A percentile compares a stretch with the other conserved stretches of the same genome.
Evolutionary conservation across 202 grass and related monocot species (phyloP).

Genomic region (Schoenoplectus triqueter): DNA sequence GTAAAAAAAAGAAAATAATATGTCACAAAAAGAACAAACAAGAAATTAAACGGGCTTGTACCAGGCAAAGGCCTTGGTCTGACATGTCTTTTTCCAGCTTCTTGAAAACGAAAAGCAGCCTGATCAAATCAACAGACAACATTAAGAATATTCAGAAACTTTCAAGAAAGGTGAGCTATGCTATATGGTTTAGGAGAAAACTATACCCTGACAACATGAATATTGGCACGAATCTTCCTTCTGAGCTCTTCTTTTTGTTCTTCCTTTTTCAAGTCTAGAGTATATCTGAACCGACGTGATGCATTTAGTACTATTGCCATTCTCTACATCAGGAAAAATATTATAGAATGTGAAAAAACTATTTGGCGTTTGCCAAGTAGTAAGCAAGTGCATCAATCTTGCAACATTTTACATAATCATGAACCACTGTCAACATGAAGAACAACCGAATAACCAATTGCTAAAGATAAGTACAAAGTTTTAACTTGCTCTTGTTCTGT

Average conservation of each 20-base stretch:
- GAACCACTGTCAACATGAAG: not conserved
- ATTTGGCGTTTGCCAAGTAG: not conserved
- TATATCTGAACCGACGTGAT: constrained; percentile 88
- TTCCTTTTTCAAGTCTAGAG: constrained; percentile 85
- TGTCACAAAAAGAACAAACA: not conserved
- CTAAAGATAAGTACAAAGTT: not conserved
- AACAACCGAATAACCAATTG: not conserved
- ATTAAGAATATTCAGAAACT: constrained; percentile 29
- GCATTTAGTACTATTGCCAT: constrained; percentile 88
- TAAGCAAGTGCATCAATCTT: not conserved
- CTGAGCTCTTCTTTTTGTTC: constrained; percentile 70
- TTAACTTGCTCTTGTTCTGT: not conserved
- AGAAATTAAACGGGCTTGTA: constrained; percentile 22
- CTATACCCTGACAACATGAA: constrained; percentile 80
- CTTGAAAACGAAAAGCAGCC: constrained; percentile 84
- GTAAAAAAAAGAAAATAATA: not conserved
- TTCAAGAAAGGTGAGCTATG: constrained; percentile 8
- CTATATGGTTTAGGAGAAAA: not conserved
- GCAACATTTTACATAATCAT: constrained; percentile 10
- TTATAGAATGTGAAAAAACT: constrained; percentile 19
- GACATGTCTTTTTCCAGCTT: constrained; percentile 55
- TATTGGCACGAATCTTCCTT: constrained; percentile 86
- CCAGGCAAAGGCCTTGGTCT: constrained; percentile 36
- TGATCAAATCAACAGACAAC: constrained; percentile 37
- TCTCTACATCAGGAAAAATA: constrained; percentile 51